phyloP scores from a whole-genome alignment of 768 basidiomycete species.

The Phlegmacium glaucopus region DNA sequence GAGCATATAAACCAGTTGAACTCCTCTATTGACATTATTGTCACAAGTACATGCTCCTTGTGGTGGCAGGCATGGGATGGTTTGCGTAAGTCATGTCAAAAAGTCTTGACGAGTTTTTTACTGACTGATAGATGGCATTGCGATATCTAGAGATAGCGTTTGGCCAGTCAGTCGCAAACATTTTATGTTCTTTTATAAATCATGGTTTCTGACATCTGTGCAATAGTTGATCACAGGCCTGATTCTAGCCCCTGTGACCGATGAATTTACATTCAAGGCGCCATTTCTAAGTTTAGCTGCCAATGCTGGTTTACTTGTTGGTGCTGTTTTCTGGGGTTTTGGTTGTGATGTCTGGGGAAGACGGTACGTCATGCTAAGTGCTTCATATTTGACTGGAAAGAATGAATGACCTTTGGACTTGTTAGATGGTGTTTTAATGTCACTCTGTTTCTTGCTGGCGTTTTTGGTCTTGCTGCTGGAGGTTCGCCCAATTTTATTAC shows the following conservation, averaged over 20 bases:
- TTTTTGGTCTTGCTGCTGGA: conserved; percentile 64
- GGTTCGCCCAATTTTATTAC: conserved; percentile 51
- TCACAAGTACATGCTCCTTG: conserved; percentile 55
- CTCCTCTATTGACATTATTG: neutral
- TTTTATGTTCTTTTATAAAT: neutral
- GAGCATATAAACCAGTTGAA: too few species aligned
- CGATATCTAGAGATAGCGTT: conserved; percentile 51
- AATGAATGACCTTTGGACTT: too few species aligned
- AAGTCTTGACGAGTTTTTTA: conserved; percentile 1
- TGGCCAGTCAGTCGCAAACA: conserved; percentile 54
- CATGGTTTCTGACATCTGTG: neutral
- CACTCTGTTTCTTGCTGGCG: conserved; percentile 64
- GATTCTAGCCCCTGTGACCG: conserved; percentile 58
- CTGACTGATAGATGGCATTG: too few species aligned
- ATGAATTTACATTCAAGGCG: conserved; percentile 59
- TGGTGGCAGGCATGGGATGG: conserved; percentile 75
- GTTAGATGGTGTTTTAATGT: conserved; percentile 60
- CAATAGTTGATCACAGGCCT: conserved; percentile 59
- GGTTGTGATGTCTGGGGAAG: conserved; percentile 71
- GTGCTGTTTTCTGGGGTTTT: conserved; percentile 64
- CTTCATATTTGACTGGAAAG: neutral
- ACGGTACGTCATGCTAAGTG: conserved; percentile 31
- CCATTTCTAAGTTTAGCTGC: conserved; percentile 64
- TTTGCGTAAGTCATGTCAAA: conserved; percentile 50
- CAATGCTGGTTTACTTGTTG: conserved; percentile 65